Base-by-base conservation (phyloP, 495 filamentous ascomycete species). In the Aspergillus panamensis region DNA sequence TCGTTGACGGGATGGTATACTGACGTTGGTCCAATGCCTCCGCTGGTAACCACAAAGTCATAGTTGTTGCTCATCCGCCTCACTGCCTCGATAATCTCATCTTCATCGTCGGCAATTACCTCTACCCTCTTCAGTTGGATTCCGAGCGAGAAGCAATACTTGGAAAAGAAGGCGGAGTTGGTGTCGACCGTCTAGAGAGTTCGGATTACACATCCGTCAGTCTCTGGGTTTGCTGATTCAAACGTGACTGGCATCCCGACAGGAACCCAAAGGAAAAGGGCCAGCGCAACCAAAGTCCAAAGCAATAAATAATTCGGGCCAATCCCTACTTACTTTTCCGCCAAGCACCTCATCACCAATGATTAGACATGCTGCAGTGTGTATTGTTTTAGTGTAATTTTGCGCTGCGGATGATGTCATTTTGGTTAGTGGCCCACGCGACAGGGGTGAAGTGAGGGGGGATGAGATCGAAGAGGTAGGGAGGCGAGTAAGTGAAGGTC, bases 261-360 rank as follows among this genome's bases (percentile, higher is more conserved):
- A 19, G 42, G 42, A 45, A 45, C 4, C 16, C 14, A 21, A 9
- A 19, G 16, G 4, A 49, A 44, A 42, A 19, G 16, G 20, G 51
- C 12, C n/a, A 16, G 31, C 10, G 35, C 25, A 25, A 39, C 35
- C 35, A 39, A 39, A 39, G 25, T 25, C 25, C 25, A 25, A 25
- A 25, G 25, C 31, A 39, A 10, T 8, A n/a, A 42, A 31, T 25
- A 43, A 45, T 57, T 17, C n/a, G 31, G 29, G 8, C 8, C 21
- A 57, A 6, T 53, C 17, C 9, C 13, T 45, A 3, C 44, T 60
- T 66, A 90, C 93, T 87, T 98, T 98, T 59, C 94, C 94, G n/a
- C 90, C 91, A 3, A 98, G 80, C 4, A 98, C 90, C 68, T 98
- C 94, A 73, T 98, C 93, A 19, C 94, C 94, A 62, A 98, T 98